phyloP scores from a whole-genome alignment of 371 early-diverging fungal species.

The Zancudomyces culisetae region DNA sequence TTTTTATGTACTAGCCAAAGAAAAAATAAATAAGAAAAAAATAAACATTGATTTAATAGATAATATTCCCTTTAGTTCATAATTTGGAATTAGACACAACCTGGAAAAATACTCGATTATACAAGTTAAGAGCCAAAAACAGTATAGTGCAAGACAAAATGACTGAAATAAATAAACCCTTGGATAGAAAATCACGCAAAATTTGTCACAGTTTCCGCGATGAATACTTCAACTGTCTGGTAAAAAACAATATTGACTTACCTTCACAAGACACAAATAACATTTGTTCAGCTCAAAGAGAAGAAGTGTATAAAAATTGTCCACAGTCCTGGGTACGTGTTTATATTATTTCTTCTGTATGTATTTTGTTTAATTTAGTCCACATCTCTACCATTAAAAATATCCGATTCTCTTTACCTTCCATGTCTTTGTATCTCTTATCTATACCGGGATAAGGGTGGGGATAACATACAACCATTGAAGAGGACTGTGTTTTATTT shows the following conservation, averaged over 20 bases:
- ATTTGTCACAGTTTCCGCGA: neutral
- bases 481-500: neutral
- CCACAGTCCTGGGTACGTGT: neutral
- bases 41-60: neutral
- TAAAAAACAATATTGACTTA: conserved; percentile 2
- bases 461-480: neutral
- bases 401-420: no score
- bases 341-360: neutral
- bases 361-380: neutral
- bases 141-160: neutral
- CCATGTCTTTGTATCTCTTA: no score
- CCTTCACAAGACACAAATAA: neutral
- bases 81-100: neutral
- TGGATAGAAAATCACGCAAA: neutral
- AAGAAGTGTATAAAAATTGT: conserved; percentile 1
- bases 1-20: no score
- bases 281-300: neutral
- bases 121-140: neutral
- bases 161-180: neutral
- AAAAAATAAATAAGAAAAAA: neutral
- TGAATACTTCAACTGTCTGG: neutral
- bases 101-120: neutral
- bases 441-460: no score
- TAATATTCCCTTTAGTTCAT: neutral
- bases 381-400: neutral